Conservation (phyloP, 345 rosid genomes). For the Lepidium didymum region DNA sequence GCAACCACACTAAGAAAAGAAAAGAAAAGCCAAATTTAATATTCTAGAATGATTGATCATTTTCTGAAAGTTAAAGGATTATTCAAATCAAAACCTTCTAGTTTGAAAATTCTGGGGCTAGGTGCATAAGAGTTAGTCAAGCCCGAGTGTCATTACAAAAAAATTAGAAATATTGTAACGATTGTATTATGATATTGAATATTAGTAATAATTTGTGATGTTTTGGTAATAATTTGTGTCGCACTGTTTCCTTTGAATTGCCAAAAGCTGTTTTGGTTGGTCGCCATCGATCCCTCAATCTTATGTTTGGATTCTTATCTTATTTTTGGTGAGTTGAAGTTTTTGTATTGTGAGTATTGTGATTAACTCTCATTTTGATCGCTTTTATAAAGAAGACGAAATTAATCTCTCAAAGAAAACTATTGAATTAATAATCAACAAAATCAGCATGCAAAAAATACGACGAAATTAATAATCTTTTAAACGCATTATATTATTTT, state of each 20-base stretch:
- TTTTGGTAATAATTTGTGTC: too few relatives aligned
- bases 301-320: background rate
- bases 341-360: background rate
- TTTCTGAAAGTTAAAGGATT: background rate
- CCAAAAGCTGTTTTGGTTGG: conserved; percentile 1
- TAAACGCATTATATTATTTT: too few relatives aligned
- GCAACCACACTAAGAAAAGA: conserved; percentile 35
- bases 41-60: too few relatives aligned
- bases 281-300: background rate
- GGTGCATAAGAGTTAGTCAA: conserved; percentile 44
- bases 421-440: background rate
- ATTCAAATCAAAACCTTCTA: conserved; percentile 29
- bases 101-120: conserved; percentile 37
- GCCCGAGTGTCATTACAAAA: too few relatives aligned
- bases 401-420: background rate
- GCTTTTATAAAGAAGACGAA: background rate
- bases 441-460: background rate
- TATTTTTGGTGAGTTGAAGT: background rate
- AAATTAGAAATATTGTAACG: too few relatives aligned
- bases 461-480: background rate
- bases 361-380: background rate
- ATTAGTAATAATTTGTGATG: too few relatives aligned
- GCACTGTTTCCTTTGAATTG: conserved; percentile 18
- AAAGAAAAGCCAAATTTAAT: too few relatives aligned
- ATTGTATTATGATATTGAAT: too few relatives aligned